Base-by-base conservation (phyloP, 441 rosid species). In the Adansonia rubrostipa region DNA sequence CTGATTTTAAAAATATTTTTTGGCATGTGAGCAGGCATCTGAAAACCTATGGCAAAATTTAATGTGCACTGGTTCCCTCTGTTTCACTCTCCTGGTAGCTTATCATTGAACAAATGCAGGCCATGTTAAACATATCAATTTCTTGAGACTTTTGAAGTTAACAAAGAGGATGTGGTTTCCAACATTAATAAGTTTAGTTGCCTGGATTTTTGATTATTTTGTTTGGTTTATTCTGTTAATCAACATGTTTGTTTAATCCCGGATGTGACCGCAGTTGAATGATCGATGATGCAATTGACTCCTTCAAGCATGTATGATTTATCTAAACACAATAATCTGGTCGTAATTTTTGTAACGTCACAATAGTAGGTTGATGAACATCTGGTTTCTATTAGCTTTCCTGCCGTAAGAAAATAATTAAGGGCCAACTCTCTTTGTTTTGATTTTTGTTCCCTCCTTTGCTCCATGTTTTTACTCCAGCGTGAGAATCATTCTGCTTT, bases 201-300 rank as follows among this genome's bases (percentile, higher is more conserved):
- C 65, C 60, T 33, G 67, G 72, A 36, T 51, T 67, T 64, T 54
- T 53, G 1, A 10, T 69, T 77, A 22, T 5, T 62, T 19, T 77
- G 45, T 19, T 76, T 42, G 7, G 51, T 67, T 64, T 24, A 22
- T 42, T 33, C 19, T 75, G 24, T 68, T 71, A 13, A 15, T 61
- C 19, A 28, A 54, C 72, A 66, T 78, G 77, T 66, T 70, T 73
- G 28, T 76, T 77, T 74, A 75, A 73, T 57, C 74, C 76, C 83
- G 76, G 82, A 69, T 76, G 80, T 69, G 68, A 54, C 63, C 42
- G 72, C 73, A 73, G 77, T 75, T 75, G 67, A 71, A 65, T 60
- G 53, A 53, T 78, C 71, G 54, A 77, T 74, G 65, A 75, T 64
- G 19, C 20, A n/a, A 28, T 69, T n/a, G 68, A 58, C 15, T 62